These are phyloP conservation scores for Camptophora hylomeconis DNA, from an alignment of 2,329 filamentous ascomycete genomes.

Conservation along the genomic window DNA sequence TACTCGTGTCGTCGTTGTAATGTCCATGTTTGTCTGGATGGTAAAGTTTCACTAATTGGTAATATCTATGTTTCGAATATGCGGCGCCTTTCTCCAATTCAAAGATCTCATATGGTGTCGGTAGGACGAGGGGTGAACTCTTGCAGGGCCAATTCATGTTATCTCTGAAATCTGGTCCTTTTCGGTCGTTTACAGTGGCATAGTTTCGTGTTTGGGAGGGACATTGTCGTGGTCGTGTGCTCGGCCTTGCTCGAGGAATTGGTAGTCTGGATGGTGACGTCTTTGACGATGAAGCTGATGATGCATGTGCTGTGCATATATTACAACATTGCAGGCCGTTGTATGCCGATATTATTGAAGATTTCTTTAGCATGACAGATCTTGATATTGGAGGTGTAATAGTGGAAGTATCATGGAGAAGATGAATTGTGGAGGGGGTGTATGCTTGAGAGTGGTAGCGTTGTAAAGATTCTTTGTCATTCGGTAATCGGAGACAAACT, in stretches of 20 bases:
- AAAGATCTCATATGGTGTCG: conserved; percentile 84
- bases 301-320: conserved; percentile 19
- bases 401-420: too few relatives aligned
- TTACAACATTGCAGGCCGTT: conserved; percentile 23
- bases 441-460: too few relatives aligned
- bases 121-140: conserved; percentile 3
- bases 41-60: conserved; percentile 87
- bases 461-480: too few relatives aligned
- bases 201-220: conserved; percentile 21
- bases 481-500: too few relatives aligned
- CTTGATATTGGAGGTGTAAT: too few relatives aligned
- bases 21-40: conserved; percentile 58
- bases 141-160: conserved; percentile 18
- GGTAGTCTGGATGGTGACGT: conserved; percentile 20
- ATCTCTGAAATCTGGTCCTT: conserved; percentile 16
- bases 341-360: conserved; percentile 25
- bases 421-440: too few relatives aligned
- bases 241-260: conserved; percentile 9
- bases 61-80: conserved; percentile 76
- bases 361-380: conserved; percentile 34
- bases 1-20: conserved; percentile 26
- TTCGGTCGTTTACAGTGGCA: conserved; percentile 22
- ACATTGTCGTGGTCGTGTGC: conserved; percentile 9
- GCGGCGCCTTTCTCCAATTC: conserved; percentile 45
- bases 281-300: conserved; percentile 7